Evolutionary conservation across 768 basidiomycete species (phyloP), one percentile per base, ranked within the genome.

Genomic region (Lentinula sp.): DNA sequence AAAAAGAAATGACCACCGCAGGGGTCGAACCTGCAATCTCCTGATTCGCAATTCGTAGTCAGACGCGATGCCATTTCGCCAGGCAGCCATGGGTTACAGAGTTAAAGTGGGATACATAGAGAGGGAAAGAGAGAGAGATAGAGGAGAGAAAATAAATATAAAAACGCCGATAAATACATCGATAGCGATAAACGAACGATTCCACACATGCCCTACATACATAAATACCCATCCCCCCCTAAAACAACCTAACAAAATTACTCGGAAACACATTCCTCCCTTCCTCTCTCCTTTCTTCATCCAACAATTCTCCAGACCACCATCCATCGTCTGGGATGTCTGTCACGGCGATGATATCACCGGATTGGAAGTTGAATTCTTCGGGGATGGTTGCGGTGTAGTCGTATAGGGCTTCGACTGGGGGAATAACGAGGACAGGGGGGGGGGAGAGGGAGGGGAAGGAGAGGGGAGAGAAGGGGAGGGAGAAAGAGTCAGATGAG

Each of bases 21-120:
- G 87, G 88, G 84, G 80, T 90, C 87, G 88, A 90, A 91, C 89
- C 87, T 90, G 86, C 88, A 89, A 89, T 88, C 88, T 90, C 88
- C 87, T 89, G 88, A 89, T 89, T 88, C 87, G 87, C 88, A 89
- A 89, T 89, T 88, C 87, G 87, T 88, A 89, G 88, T 89, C 88
- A 89, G 87, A 89, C 88, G 87, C 88, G 88, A 88, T 91, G 87
- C 88, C 88, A 89, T 89, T 90, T 88, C 87, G 88, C 88, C 88
- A 89, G 85, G 84, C 88, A 86, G 86, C 21, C 21, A 21, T 21
- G 21, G 1, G 21, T 21, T 21, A 21, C 1, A 21, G 1, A 21
- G 21, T 21, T 21, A 1, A 21, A 21, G 21, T 21, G 21, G 21
- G 21, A 21, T 21, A 21, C 1, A 21, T 21, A 21, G 1, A 23